Percentiles rank a stretch among this genome's conserved stretches.
These are phyloP conservation scores for Saccharomycopsis schoenii DNA, from an alignment of 805 yeast species.

Conservation along the genomic window DNA sequence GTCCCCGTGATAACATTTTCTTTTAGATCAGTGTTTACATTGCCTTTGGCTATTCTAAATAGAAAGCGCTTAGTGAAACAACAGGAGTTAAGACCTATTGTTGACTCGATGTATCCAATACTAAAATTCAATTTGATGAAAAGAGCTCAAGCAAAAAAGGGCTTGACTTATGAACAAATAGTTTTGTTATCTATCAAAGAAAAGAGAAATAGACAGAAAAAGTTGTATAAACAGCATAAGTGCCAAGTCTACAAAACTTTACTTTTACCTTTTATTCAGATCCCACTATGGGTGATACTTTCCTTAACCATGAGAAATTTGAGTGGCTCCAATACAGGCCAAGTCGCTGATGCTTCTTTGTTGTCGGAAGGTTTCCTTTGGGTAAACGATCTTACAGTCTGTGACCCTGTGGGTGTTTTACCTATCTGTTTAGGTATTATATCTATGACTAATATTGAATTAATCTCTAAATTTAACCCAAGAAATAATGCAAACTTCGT, in stretches of 20 bases:
- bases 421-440: conserved; percentile 67
- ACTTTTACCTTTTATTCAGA: conserved; percentile 66
- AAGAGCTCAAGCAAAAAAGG: conserved; percentile 24
- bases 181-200: conserved; percentile 67
- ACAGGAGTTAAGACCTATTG: conserved; percentile 58
- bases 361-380: conserved; percentile 49
- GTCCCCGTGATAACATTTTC: conserved; percentile 67
- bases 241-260: conserved; percentile 78
- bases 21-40: conserved; percentile 54
- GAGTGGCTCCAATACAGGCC: conserved; percentile 43
- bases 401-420: conserved; percentile 52
- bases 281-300: conserved; percentile 80
- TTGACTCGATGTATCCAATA: conserved; percentile 69
- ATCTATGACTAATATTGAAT: conserved; percentile 71
- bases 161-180: conserved; percentile 69
- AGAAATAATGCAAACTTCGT: conserved; percentile 12
- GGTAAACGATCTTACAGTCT: conserved; percentile 47
- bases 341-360: conserved; percentile 35
- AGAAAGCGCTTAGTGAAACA: conserved; percentile 62
- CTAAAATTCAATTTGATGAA: conserved; percentile 45
- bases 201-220: conserved; percentile 61
- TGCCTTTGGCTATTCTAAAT: conserved; percentile 72
- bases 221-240: conserved; percentile 51
- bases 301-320: conserved; percentile 65
- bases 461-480: conserved; percentile 27